phyloP scores from a whole-genome alignment of 257 asterid genomes.

The Solanum paucissectum region DNA sequence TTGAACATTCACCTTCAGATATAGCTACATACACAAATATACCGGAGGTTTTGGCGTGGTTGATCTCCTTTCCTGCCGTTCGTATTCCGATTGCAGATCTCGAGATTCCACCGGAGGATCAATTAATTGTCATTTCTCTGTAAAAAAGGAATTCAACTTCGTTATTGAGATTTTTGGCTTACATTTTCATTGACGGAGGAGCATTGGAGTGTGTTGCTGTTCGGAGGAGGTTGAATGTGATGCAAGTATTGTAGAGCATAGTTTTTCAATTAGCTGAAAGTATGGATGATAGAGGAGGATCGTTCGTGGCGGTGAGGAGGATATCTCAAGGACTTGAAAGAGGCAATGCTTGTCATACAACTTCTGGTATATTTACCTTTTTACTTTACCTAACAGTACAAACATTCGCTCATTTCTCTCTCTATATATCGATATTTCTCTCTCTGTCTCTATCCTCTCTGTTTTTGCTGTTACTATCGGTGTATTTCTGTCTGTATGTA shows the following conservation, averaged over 20 bases:
- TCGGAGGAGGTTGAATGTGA: not conserved
- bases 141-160: not conserved
- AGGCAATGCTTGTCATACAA: slow-evolving; percentile 70
- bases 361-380: slow-evolving; percentile 46
- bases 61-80: not conserved
- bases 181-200: not conserved
- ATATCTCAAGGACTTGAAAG: slow-evolving; percentile 89
- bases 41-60: not conserved
- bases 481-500: not conserved
- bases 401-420: not conserved
- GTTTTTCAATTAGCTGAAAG: not conserved
- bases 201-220: not conserved
- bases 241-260: not conserved
- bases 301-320: slow-evolving; percentile 91
- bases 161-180: not conserved
- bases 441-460: not conserved
- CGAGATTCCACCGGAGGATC: not conserved
- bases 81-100: not conserved
- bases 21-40: not conserved
- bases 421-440: not conserved
- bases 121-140: not conserved
- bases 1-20: not conserved
- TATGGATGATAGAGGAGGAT: slow-evolving; percentile 89
- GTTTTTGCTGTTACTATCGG: not conserved
- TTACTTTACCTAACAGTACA: not conserved